These are phyloP conservation scores for Cladophialophora immunda DNA, from an alignment of 2,329 filamentous ascomycete species.

Conservation along the genomic window DNA sequence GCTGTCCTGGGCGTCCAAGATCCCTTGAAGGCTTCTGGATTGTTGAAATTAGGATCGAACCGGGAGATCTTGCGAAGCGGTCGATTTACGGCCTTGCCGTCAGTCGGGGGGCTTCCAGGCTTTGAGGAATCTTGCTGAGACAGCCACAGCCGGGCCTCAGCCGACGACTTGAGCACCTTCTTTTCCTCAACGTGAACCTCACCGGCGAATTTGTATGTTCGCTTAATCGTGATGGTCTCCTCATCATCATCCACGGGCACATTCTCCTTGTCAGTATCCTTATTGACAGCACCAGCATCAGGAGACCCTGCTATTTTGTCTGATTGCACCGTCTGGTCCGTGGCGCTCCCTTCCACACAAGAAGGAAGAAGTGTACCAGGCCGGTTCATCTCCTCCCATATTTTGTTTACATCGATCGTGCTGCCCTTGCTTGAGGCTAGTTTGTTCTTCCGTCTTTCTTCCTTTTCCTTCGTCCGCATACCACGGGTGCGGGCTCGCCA, in stretches of 20 bases:
- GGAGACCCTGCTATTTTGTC: background rate
- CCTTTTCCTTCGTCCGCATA: conserved; percentile 59
- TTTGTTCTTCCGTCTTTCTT: conserved; percentile 57
- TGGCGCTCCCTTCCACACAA: conserved; percentile 26
- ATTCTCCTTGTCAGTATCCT: conserved; percentile 40
- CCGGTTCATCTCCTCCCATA: conserved; percentile 63
- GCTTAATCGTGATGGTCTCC: conserved; percentile 63
- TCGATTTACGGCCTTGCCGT: conserved; percentile 45
- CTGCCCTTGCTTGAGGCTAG: conserved; percentile 59
- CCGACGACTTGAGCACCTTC: conserved; percentile 60
- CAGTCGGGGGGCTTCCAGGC: conserved; percentile 32
- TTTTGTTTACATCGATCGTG: conserved; percentile 63
- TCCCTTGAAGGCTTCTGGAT: conserved; percentile 45
- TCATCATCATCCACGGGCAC: conserved; percentile 42
- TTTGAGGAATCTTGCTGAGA: conserved; percentile 52
- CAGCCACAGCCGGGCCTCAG: conserved; percentile 64
- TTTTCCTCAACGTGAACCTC: conserved; percentile 64
- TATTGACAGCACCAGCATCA: conserved; percentile 15
- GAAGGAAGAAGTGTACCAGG: conserved; percentile 40
- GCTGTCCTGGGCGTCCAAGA: conserved; percentile 39
- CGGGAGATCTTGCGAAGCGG: conserved; percentile 55
- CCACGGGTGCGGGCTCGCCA: conserved; percentile 60
- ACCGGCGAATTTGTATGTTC: conserved; percentile 66
- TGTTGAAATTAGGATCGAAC: conserved; percentile 54
- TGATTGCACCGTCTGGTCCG: conserved; percentile 28